phyloP scores from a whole-genome alignment of 148 eudicot species.

The Camellia japonica region DNA sequence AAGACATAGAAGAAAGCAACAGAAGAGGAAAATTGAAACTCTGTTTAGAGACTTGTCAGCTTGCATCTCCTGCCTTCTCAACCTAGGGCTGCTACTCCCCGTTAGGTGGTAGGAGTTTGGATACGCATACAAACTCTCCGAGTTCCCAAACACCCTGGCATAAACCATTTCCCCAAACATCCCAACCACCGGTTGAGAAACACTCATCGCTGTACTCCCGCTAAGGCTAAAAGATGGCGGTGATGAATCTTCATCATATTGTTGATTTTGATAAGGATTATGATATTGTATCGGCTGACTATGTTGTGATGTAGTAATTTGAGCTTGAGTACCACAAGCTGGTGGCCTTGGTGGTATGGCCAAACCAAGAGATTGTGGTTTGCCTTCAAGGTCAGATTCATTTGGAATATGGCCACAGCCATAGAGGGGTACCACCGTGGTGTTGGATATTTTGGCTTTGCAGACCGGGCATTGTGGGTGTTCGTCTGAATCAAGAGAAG shows the following conservation, averaged over 20 bases:
- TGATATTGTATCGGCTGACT: constrained; percentile 30
- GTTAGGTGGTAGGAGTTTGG: constrained; percentile 44
- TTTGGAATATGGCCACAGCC: constrained; percentile 47
- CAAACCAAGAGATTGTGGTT: constrained; percentile 17
- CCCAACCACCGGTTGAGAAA: constrained; percentile 37
- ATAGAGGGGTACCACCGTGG: constrained; percentile 67
- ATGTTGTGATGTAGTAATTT: constrained; percentile 31
- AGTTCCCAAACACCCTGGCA: constrained; percentile 66
- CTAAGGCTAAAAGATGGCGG: constrained; percentile 21
- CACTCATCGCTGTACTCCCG: constrained; percentile 23
- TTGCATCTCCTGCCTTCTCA: constrained; percentile 60
- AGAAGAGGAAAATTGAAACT: constrained; percentile 55
- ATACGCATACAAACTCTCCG: constrained; percentile 41
- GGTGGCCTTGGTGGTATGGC: constrained; percentile 66
- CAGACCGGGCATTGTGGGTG: constrained; percentile 80
- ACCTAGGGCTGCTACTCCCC: constrained; percentile 42
- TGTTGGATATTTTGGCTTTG: constrained; percentile 69
- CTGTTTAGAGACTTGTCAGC: constrained; percentile 60
- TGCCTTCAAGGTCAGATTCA: constrained; percentile 21
- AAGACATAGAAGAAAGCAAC: constrained; percentile 66
- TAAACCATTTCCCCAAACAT: constrained; percentile 85
- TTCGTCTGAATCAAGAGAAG: constrained; percentile 48
- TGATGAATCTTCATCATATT: constrained; percentile 27
- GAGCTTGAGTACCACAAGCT: constrained; percentile 49
- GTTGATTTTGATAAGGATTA: constrained; percentile 35